Evolutionary conservation across 2,329 filamentous ascomycete species (phyloP), one percentile per base, ranked within the genome.

Genomic region (Botryotinia calthae): DNA sequence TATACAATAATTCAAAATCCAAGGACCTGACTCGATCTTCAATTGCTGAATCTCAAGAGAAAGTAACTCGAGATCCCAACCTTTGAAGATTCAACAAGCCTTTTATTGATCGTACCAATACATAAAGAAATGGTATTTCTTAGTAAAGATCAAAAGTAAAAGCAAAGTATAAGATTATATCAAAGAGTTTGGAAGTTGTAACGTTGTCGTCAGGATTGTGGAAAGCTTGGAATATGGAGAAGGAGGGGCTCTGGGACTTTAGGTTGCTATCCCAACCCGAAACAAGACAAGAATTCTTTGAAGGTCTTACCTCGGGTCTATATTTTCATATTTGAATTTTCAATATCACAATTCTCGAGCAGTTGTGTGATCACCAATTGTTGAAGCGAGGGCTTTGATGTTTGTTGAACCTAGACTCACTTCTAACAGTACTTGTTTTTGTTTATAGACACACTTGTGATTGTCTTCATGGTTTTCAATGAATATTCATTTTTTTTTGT

Each of bases 371-470:
- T 3, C 6, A 48, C 37, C 22, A 9, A 40, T 28, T 14, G 8
- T 54, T 25, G 64, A 66, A 66, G 64, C 64, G 64, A 66, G 64
- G 46, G 64, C 46, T 51, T 54, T 16, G 31, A 37, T 40, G 18
- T 54, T 40, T 66, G 2, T 48, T 40, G 64, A n/a, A 51, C n/a
- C n/a, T 28, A 22, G 40, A 25, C 51, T 66, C 64, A 54, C 46
- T 66, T 65, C 28, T 5, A 5, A 48, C 20, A 65, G 20, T 1
- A 14, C 28, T 65, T 56, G 6, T 28, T 54, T 56, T 56, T 56
- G n/a, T 56, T 56, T 31, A 28, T 28, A 28, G 14, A 28, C 16
- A 28, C 8, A 4, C n/a, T 56, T 31, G 2, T 28, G 28, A 54
- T 54, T 28, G 51, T 4, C 16, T 18, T 5, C 51, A 56, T 31